Base-by-base conservation (phyloP, 306 rosid genomes). In the Senna siamea region DNA sequence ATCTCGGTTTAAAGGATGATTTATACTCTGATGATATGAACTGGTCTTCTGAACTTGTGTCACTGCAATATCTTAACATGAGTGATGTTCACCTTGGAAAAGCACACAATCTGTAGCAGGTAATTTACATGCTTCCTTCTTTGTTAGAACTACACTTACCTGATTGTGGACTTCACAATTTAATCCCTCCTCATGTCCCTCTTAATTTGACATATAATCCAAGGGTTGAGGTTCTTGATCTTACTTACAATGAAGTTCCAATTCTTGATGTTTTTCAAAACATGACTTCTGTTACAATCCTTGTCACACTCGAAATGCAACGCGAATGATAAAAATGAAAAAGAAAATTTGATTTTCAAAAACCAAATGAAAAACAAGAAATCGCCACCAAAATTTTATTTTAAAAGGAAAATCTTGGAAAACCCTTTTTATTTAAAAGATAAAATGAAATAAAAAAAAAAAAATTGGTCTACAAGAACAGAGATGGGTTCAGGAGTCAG, bases 11-110 rank as follows among this genome's bases (percentile, higher is more conserved):
- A 62, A 30, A 61, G 28, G 18, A 0, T 17, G 22, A 26, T 53
- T 9, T 5, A 48, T 14, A 10, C 0, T 28, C 28, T 28, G 30
- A 41, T 18, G 50, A 54, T 18, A 5, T 40, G 51, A 67, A 6
- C 7, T 84, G 83, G 83, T 28, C 70, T 0, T 73, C 85, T 9
- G 2, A 23, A 20, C 80, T 80, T 50, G 14, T 17, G 0, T 73
- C 68, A 28, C 28, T 80, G 12, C 46, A 66, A 46, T 12, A 18
- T 20, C 75, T 84, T 40, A 59, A 77, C 62, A 13, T 77, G 80
- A 15, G 59, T 10, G 0, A 0, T 1, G 19, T 53, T 23, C 0
- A 14, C 9, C 17, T 83, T 6, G 19, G 60, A 6, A 15, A 68
- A 1, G 48, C 63, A 15, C 64, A 23, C 3, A 53, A 76, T 23